Percentiles rank a stretch among this genome's conserved stretches.
These are phyloP conservation scores for Rosa chinensis DNA, from an alignment of 306 rosid genomes.

Conservation along the genomic window DNA sequence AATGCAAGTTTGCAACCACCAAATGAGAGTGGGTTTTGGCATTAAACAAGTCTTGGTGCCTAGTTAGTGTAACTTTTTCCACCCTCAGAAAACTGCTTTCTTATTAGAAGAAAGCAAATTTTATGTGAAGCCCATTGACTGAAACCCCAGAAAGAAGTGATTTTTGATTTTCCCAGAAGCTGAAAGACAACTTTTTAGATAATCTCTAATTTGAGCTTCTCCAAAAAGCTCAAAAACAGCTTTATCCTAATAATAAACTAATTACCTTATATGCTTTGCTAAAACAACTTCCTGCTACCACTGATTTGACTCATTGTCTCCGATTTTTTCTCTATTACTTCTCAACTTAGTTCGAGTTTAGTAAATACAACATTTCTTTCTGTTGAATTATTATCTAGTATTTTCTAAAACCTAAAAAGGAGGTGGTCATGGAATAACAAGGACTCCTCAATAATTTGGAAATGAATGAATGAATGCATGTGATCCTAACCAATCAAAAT, in stretches of 20 bases:
- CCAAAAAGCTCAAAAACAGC: conserved; percentile 11
- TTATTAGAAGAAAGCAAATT: background rate
- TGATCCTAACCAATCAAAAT: background rate
- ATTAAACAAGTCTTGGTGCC: conserved; percentile 4
- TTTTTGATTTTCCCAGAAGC: background rate
- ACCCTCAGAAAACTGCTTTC: background rate
- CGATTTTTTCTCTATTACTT: background rate
- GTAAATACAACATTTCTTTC: background rate
- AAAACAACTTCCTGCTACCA: background rate
- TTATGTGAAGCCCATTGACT: background rate
- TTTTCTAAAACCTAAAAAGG: background rate
- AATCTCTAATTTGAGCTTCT: background rate
- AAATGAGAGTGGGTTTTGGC: background rate
- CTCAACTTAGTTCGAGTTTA: background rate
- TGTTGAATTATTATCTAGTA: background rate
- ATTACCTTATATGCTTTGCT: background rate
- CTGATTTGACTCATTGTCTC: background rate
- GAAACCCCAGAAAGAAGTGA: background rate
- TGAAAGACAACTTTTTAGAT: conserved; percentile 6
- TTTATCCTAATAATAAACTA: background rate
- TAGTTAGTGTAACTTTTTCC: conserved; percentile 6
- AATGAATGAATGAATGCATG: background rate
- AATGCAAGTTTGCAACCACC: background rate
- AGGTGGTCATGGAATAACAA: background rate
- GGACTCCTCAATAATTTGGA: background rate